Base-by-base conservation (phyloP, 2,329 filamentous ascomycete genomes). In the Harringtonia lauricola region DNA sequence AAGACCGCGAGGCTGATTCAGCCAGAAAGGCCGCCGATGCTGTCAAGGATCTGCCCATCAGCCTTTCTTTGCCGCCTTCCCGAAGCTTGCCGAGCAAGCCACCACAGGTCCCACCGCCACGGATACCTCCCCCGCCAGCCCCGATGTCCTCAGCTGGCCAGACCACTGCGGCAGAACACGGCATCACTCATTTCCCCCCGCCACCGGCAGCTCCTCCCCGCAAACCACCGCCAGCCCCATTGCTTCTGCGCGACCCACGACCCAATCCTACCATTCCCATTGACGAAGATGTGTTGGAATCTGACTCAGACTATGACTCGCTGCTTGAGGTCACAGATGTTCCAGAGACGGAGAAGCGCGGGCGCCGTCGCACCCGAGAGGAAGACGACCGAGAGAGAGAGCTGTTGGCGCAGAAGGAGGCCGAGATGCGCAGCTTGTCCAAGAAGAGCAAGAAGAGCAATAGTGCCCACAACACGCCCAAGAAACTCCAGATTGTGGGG, bases 241-340 rank as follows among this genome's bases (percentile, higher is more conserved):
- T 96, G 43, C 81, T 89, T 56, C 70, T 96, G 21, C 72, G 71
- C 36, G 66, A 67, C 38, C 53, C 60, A 17, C 56, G 57, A n/a
- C 55, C 58, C 10, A 56, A 52, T 22, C 51, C 56, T 2, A 49
- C 52, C 0, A 45, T 57, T 4, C 51, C 58, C 2, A 52, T 58
- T 4, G 76, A 81, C n/a, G 79, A 81, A 13, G 72, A 75, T 3
- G 54, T 55, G 2, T 81, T 81, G 0, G 86, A 86, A 47, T 89
- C 86, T 0, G 86, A 86, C 47, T 89, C 86, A 0, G 88, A 94
- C 50, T 92, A 89, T 52, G 86, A 92, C 47, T 83, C 89, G 49
- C 72, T 84, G 30, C 63, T 86, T 13, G 81, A 86, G 49, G 78
- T 82, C 4, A 73, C 81, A 36, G 80, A 83, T 49, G 67, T 81